Conservation (phyloP, 208 protist species). For the Naegleria gruberi region DNA sequence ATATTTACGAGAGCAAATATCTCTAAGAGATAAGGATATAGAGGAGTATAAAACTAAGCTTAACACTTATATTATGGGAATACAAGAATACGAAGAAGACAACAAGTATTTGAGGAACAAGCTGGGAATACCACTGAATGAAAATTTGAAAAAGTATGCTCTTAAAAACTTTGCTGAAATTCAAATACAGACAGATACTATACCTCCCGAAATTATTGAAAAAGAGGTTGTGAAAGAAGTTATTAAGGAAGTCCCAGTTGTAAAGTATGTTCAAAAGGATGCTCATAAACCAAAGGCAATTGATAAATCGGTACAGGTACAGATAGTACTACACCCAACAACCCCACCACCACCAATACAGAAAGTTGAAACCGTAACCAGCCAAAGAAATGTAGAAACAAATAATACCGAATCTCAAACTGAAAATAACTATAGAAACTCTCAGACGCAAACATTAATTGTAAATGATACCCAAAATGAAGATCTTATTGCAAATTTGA, state of each 20-base stretch:
- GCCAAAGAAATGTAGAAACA: not conserved
- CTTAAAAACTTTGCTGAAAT: not conserved
- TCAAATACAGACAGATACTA: not conserved
- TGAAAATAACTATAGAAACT: not conserved
- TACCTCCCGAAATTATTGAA: not conserved
- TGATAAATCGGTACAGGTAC: not conserved
- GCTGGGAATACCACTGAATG: not conserved
- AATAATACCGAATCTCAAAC: not conserved
- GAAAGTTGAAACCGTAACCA: no score
- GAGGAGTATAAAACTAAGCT: not conserved
- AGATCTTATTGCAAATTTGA: not conserved
- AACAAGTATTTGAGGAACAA: not conserved
- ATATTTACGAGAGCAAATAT: not conserved
- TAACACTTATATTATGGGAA: not conserved
- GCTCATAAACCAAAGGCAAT: not conserved
- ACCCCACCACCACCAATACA: no score
- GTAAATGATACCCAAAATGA: not conserved
- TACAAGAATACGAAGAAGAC: not conserved
- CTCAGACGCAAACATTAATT: not conserved
- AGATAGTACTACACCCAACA: no score
- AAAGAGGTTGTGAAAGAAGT: not conserved
- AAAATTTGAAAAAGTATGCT: not conserved
- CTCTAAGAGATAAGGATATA: not conserved
- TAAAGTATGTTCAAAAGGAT: not conserved
- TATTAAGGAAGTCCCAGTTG: not conserved